These are phyloP conservation scores for Blastomyces silverae DNA, from an alignment of 2,329 filamentous ascomycete species.

Conservation along the genomic window DNA sequence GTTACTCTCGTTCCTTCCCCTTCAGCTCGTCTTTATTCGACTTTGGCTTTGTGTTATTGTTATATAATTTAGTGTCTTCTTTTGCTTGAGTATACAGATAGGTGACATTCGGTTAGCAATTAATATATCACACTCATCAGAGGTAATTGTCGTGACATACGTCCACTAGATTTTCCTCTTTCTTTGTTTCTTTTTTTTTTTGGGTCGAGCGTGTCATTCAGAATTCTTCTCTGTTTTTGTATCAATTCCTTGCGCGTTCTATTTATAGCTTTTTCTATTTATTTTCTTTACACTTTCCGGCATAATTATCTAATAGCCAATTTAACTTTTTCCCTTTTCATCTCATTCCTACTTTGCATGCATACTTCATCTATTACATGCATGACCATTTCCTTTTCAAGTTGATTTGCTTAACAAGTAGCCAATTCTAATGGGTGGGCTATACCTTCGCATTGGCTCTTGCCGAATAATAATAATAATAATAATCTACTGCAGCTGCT, in stretches of 20 bases:
- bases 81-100: not conserved
- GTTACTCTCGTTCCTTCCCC: not conserved
- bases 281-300: not conserved
- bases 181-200: not conserved
- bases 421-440: not conserved
- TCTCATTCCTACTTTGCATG: not conserved
- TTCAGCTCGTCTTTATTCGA: not conserved
- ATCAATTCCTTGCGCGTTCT: not conserved
- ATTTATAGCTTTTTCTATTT: not conserved
- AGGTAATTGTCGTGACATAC: not conserved
- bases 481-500: not conserved
- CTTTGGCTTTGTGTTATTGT: not conserved
- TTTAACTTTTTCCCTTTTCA: not conserved
- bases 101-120: not conserved
- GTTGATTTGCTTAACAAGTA: too few relatives aligned
- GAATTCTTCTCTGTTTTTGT: not conserved
- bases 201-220: too few relatives aligned
- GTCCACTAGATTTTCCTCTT: not conserved
- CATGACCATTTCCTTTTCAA: too few relatives aligned
- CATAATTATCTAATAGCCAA: not conserved
- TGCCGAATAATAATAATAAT: not conserved
- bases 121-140: not conserved
- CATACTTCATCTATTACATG: not conserved
- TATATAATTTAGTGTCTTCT: not conserved
- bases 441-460: not conserved